Base-by-base conservation (phyloP, 331 rosid genomes). In the Quercus lobata region DNA sequence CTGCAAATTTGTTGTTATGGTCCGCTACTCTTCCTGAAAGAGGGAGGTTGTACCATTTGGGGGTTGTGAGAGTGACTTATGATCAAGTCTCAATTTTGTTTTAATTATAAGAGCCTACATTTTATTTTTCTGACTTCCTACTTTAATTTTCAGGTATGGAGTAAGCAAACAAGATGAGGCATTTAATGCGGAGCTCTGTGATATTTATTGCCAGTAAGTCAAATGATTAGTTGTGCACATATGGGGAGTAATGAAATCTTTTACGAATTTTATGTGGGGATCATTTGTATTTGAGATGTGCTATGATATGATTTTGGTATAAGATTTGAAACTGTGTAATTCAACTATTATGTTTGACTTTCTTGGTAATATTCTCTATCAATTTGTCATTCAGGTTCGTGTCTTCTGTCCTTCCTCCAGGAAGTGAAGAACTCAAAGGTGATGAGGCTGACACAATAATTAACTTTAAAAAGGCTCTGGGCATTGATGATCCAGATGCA, bases 401-500 rank as follows among this genome's bases (percentile, higher is more conserved):
- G 5, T 83, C 92, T 70, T 86, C 93, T 61, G 94, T 91, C 74
- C 87, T 96, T 78, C 98, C 99, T 58, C 91, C 94, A 32, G 98
- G 87, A 71, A 84, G 88, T 19, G 81, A 91, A 89, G 98, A 93
- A 24, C 99, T 96, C 69, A 89, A 73, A 69, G 99, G 99, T 1
- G 97, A 92, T 24, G 99, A 96, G 79, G 91, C 83, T 24, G 92
- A 90, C 52, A 90, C 84, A 65, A 96, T 96, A 14, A 71, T 87
- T 66, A 89, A 30, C 69, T 91, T 96, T 78, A 96, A 91, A 81
- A 96, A 82, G 65, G 92, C 98, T 56, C 71, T 96, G 83, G 99
- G 94, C 57, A 89, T 96, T 80, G 98, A 96, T 82, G 99, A 96
- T 58, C 97, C 99, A 1, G 99, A 96, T 78, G 98, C 99, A 55